phyloP scores from a whole-genome alignment of 306 rosid species.

The Lupinus albus region DNA sequence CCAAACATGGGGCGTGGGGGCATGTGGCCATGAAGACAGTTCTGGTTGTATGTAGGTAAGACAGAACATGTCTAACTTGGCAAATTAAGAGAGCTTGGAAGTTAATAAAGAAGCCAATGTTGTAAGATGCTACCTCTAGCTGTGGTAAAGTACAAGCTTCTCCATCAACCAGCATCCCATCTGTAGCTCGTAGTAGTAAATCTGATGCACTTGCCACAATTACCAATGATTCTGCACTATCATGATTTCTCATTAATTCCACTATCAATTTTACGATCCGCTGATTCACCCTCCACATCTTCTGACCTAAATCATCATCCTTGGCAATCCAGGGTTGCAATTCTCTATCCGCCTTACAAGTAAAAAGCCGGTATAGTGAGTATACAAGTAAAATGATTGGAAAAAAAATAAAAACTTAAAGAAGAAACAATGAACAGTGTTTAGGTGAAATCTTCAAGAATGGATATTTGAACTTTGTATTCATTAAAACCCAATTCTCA shows the following conservation, averaged over 20 bases:
- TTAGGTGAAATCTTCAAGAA: slow-evolving; percentile 30
- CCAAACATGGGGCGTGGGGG: background rate
- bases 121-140: slow-evolving; percentile 67
- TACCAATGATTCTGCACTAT: slow-evolving; percentile 75
- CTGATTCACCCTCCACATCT: slow-evolving; percentile 95
- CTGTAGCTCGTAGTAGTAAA: slow-evolving; percentile 92
- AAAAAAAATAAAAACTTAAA: slow-evolving; percentile 31
- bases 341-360: slow-evolving; percentile 83
- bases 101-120: slow-evolving; percentile 21
- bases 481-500: slow-evolving; percentile 15
- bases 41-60: background rate
- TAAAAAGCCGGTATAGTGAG: slow-evolving; percentile 49
- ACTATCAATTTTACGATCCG: slow-evolving; percentile 87
- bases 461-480: slow-evolving; percentile 28
- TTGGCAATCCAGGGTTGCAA: slow-evolving; percentile 98
- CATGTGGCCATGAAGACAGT: slow-evolving; percentile 9
- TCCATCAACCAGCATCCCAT: slow-evolving; percentile 98
- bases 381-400: slow-evolving; percentile 38
- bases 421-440: slow-evolving; percentile 24
- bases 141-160: slow-evolving; percentile 99
- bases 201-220: slow-evolving; percentile 94
- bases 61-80: slow-evolving; percentile 6
- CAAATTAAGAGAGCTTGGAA: slow-evolving; percentile 8
- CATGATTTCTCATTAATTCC: slow-evolving; percentile 94
- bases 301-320: slow-evolving; percentile 91